Percentiles rank a stretch among this genome's conserved stretches.
Conservation (phyloP, 257 asterid genomes). For the Solanum verrucosum region DNA sequence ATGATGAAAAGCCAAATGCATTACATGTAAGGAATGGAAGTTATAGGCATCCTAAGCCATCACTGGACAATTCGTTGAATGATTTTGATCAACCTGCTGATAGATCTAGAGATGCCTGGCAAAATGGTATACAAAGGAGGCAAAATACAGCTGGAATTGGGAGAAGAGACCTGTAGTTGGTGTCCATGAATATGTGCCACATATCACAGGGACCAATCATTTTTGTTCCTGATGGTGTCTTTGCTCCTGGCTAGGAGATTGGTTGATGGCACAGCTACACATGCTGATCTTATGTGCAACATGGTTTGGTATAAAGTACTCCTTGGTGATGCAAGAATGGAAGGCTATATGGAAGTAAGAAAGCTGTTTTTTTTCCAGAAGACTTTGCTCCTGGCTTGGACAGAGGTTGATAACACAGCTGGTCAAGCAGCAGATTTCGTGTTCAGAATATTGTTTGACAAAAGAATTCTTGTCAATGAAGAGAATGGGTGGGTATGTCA, state of each 20-base stretch:
- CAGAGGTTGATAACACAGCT: background rate
- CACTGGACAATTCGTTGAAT: conserved; percentile 45
- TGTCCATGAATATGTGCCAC: background rate
- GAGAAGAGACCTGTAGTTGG: conserved; percentile 45
- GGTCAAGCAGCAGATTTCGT: background rate
- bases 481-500: background rate
- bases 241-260: background rate
- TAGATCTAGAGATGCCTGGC: conserved; percentile 71
- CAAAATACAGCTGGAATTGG: conserved; percentile 41
- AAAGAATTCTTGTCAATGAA: background rate
- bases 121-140: conserved; percentile 40
- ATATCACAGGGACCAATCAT: conserved; percentile 1
- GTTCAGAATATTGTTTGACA: background rate
- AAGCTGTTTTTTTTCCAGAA: background rate
- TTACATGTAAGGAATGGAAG: conserved; percentile 52
- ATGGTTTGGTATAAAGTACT: background rate
- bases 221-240: background rate
- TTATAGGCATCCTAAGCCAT: conserved; percentile 47
- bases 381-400: background rate
- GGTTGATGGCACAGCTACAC: background rate
- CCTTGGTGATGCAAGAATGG: background rate
- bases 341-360: background rate
- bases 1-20: conserved; percentile 63
- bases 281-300: background rate
- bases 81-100: conserved; percentile 63